phyloP scores from a whole-genome alignment of 495 filamentous ascomycete genomes.

The Cenococcum geophilum region DNA sequence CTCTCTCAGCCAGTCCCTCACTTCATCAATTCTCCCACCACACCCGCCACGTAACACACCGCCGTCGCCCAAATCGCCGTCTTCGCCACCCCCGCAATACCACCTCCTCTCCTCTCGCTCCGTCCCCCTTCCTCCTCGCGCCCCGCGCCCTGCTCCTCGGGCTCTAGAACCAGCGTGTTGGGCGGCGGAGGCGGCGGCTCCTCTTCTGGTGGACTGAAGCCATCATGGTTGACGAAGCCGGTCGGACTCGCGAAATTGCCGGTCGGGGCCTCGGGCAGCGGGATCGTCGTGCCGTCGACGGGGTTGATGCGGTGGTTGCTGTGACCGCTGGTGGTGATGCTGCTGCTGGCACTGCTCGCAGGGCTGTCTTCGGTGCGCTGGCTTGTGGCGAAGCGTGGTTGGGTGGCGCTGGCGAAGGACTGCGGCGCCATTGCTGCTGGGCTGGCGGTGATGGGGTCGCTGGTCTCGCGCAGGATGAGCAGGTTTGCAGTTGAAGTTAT shows the following conservation, averaged over 20 bases:
- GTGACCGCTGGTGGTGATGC: not conserved
- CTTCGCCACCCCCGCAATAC: conserved; percentile 12
- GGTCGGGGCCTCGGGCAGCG: conserved; percentile 4
- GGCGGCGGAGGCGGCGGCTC: not conserved
- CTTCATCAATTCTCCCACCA: conserved; percentile 14
- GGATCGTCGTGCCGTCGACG: conserved; percentile 28
- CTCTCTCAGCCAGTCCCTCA: not conserved
- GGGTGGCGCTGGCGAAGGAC: not conserved
- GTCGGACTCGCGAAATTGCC: conserved; percentile 31
- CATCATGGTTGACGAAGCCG: conserved; percentile 31
- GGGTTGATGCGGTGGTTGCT: conserved; percentile 23
- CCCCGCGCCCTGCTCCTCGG: not conserved
- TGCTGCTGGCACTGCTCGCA: not conserved
- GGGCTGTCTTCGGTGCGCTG: not conserved
- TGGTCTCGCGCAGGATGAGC: conserved; percentile 17
- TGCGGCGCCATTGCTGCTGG: not conserved
- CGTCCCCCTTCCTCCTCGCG: conserved; percentile 4
- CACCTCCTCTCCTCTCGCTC: not conserved
- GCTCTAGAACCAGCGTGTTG: too few species aligned
- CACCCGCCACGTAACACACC: conserved; percentile 21
- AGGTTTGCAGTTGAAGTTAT: conserved; percentile 5
- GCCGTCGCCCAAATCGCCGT: conserved; percentile 18
- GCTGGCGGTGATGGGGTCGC: not conserved
- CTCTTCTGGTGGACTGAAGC: not conserved
- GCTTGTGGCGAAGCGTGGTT: not conserved